Evolutionary conservation across 2,329 filamentous ascomycete genomes (phyloP).

Genomic region (Ophiobolus disseminans): DNA sequence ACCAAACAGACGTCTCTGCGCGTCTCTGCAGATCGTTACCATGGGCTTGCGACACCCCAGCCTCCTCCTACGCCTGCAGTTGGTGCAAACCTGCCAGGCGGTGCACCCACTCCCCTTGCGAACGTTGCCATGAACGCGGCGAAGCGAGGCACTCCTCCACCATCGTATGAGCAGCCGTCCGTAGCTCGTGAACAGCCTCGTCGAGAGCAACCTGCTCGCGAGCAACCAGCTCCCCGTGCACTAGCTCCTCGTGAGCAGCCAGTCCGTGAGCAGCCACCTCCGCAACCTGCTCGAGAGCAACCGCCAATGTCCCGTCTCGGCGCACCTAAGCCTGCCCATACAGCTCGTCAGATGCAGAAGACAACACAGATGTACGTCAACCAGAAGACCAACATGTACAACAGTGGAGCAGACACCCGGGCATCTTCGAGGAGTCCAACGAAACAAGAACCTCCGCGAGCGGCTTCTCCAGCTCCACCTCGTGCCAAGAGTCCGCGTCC

Average conservation of each 20-base stretch:
- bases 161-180: slow-evolving; percentile 78
- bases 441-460: slow-evolving; percentile 54
- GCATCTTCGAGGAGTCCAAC: slow-evolving; percentile 63
- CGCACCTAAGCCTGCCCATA: slow-evolving; percentile 89
- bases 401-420: slow-evolving; percentile 56
- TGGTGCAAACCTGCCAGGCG: slow-evolving; percentile 49
- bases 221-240: no score
- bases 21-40: slow-evolving; percentile 95
- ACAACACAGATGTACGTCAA: slow-evolving; percentile 87
- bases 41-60: slow-evolving; percentile 86
- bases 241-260: no score
- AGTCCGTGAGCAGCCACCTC: no score
- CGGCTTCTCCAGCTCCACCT: slow-evolving; percentile 71
- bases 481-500: slow-evolving; percentile 66
- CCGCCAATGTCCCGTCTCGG: slow-evolving; percentile 77
- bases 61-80: slow-evolving; percentile 51
- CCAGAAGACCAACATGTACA: slow-evolving; percentile 83
- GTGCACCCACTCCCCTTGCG: slow-evolving; percentile 55
- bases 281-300: slow-evolving; percentile 85
- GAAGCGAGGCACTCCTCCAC: slow-evolving; percentile 79
- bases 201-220: not conserved
- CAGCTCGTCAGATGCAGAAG: slow-evolving; percentile 93
- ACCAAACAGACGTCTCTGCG: slow-evolving; percentile 80
- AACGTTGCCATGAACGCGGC: slow-evolving; percentile 60
- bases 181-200: no score